phyloP scores from a whole-genome alignment of 768 basidiomycete genomes.

The Pisolithus sp. region DNA sequence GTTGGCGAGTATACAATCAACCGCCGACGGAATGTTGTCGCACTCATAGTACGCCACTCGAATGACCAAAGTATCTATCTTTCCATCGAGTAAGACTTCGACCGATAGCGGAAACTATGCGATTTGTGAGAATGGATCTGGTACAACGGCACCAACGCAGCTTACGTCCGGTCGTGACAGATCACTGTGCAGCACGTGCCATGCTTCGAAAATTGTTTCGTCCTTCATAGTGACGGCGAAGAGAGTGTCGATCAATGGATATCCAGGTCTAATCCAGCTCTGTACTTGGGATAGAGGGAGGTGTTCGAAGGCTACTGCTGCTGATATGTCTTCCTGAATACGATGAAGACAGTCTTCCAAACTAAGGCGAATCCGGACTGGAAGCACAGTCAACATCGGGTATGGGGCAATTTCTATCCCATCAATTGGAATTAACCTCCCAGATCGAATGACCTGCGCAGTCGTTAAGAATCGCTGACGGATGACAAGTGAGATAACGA shows the following conservation, averaged over 20 bases:
- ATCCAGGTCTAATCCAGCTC: constrained; percentile 22
- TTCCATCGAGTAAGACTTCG: constrained; percentile 20
- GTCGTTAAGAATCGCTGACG: background rate
- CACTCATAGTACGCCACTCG: constrained; percentile 18
- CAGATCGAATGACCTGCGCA: constrained; percentile 26
- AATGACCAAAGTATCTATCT: constrained; percentile 10
- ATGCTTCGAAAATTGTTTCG: constrained; percentile 10
- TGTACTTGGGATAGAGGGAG: constrained; percentile 26
- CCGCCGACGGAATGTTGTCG: constrained; percentile 11
- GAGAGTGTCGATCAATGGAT: constrained; percentile 23
- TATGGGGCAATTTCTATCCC: constrained; percentile 16
- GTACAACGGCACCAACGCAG: background rate
- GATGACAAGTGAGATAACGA: constrained; percentile 2
- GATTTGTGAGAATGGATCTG: background rate
- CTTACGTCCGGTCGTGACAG: constrained; percentile 28
- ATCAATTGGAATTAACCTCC: constrained; percentile 22
- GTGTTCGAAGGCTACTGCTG: constrained; percentile 23
- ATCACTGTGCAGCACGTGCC: constrained; percentile 24
- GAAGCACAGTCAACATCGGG: constrained; percentile 25
- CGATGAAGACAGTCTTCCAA: constrained; percentile 11
- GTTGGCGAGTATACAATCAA: constrained; percentile 15
- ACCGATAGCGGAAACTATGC: constrained; percentile 18
- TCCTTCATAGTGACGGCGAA: constrained; percentile 27
- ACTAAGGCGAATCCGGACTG: constrained; percentile 18
- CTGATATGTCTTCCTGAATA: constrained; percentile 23